Evolutionary conservation across 2,329 filamentous ascomycete genomes (phyloP), one percentile per base, ranked within the genome.

Genomic region (Biscogniauxia mediterranea): DNA sequence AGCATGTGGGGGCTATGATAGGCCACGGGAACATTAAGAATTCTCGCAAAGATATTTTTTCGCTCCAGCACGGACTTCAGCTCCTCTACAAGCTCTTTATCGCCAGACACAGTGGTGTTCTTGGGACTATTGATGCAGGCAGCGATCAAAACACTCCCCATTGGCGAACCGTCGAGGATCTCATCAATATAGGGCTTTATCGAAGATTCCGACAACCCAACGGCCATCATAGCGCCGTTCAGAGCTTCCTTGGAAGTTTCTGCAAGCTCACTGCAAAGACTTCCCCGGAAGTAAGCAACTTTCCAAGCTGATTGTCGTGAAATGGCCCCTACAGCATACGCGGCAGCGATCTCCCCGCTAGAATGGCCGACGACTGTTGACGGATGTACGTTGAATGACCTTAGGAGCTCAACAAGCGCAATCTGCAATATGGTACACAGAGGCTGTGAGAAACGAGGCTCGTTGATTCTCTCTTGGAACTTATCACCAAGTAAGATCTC

Each of bases 311-410:
- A 42, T 3, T 5, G 42, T 42, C 21, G 55, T 50, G 50, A 56
- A 23, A 54, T 32, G 28, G 58, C 58, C 11, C 61, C 61, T 23
- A 53, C 32, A 15, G 55, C 55, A 54, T 63, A 63, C 9, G 61
- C 61, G 13, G 61, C 61, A n/a, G 55, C 61, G 51, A 63, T 63
- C 25, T 63, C 61, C 6, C 61, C 59, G 26, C 54, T 57, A 11
- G 58, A 61, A 23, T 63, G 61, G 9, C 61, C 61, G 1, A 60
- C n/a, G 17, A 63, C 61, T 38, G 19, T 52, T 4, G 15, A 17
- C 8, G 61, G 58, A 8, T n/a, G n/a, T 19, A 63, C 42, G 3
- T 21, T 23, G 4, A 57, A 50, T n/a, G 53, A 56, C 15, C 46
- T 38, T 13, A 63, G 25, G 5, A 63, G 42, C n/a, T 63, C 61